Conservation (phyloP, 345 rosid species). For the Eucalyptus pauciflora region DNA sequence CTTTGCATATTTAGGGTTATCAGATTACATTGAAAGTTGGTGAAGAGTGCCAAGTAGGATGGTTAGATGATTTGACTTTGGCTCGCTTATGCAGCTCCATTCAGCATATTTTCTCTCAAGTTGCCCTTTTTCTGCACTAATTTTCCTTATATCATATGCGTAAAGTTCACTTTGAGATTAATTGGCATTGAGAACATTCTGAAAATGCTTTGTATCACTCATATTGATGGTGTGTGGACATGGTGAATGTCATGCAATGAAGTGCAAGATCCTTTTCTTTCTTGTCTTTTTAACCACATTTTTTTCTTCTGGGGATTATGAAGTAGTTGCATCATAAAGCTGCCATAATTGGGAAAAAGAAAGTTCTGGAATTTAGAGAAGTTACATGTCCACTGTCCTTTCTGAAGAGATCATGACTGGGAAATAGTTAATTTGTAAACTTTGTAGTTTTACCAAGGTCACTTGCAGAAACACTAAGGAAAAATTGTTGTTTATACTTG, state of each 20-base stretch:
- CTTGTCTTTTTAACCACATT: not conserved
- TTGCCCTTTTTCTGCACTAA: not conserved
- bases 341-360: not conserved
- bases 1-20: not conserved
- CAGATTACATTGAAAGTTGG: not conserved
- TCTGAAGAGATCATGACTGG: not conserved
- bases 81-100: not conserved
- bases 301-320: not conserved
- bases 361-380: not conserved
- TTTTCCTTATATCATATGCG: not conserved
- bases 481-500: not conserved
- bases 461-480: not conserved
- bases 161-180: not conserved
- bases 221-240: not conserved
- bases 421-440: not conserved
- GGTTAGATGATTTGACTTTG: not conserved
- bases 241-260: not conserved
- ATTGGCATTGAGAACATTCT: not conserved
- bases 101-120: not conserved
- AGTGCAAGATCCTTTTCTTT: not conserved
- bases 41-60: not conserved
- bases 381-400: not conserved
- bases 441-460: not conserved
- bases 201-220: not conserved
- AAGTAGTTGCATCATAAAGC: not conserved